Conservation (phyloP, 2,329 filamentous ascomycete genomes). For the Purpureocillium lavendulum region DNA sequence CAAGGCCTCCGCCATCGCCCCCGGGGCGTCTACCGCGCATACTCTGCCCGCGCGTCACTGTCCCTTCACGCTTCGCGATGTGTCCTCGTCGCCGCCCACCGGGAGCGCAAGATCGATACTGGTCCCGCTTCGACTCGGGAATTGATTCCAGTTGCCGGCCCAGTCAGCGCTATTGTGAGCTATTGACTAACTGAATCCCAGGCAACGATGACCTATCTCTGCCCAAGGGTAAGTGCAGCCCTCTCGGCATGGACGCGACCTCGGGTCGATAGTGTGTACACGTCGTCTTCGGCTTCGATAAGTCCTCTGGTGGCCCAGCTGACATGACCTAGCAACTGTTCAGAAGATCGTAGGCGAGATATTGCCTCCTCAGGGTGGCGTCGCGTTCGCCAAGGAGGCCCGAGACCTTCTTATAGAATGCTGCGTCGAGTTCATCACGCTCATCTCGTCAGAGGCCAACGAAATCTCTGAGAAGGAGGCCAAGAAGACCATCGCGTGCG, state of each 20-base stretch:
- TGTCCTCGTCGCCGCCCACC: constrained; percentile 2
- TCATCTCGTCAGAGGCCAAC: constrained; percentile 97
- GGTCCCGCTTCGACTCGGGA: constrained; percentile 15
- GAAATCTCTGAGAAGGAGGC: constrained; percentile 98
- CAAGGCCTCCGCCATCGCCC: no score
- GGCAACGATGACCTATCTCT: constrained; percentile 56
- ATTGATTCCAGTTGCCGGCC: constrained; percentile 9
- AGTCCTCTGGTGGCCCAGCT: constrained; percentile 10
- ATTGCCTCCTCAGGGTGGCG: constrained; percentile 62
- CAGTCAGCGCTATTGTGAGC: not conserved
- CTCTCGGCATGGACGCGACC: not conserved
- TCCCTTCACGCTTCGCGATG: constrained; percentile 8
- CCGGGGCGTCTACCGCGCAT: no score
- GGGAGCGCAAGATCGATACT: constrained; percentile 19
- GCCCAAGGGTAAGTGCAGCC: constrained; percentile 46
- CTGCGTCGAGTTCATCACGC: constrained; percentile 97
- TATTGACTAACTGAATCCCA: constrained; percentile 28
- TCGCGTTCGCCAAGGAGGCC: constrained; percentile 90
- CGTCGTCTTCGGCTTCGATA: not conserved
- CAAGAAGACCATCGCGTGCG: constrained; percentile 98
- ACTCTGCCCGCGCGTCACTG: not conserved
- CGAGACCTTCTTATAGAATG: constrained; percentile 95
- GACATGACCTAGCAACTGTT: constrained; percentile 48
- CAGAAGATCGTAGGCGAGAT: constrained; percentile 92
- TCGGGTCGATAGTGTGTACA: not conserved